phyloP scores from a whole-genome alignment of 441 rosid genomes.

The Erodium trifolium region DNA sequence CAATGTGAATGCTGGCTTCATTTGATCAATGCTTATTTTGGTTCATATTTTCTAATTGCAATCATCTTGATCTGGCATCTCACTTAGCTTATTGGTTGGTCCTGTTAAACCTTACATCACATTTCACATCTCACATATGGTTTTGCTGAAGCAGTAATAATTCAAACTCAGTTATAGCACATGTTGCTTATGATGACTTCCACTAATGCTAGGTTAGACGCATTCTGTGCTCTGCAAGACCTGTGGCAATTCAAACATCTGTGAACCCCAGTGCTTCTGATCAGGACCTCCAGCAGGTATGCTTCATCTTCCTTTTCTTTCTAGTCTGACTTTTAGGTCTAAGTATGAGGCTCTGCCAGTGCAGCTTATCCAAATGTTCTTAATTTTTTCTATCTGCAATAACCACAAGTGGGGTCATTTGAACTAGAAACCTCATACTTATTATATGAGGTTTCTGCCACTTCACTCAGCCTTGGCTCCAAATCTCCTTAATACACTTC shows the following conservation, averaged over 20 bases:
- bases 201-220: slow-evolving; percentile 70
- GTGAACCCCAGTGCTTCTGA: slow-evolving; percentile 74
- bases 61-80: slow-evolving; percentile 7
- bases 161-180: slow-evolving; percentile 20
- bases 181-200: slow-evolving; percentile 16
- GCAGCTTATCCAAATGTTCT: neutral
- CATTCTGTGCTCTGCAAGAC: slow-evolving; percentile 76
- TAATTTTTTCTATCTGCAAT: neutral
- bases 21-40: neutral
- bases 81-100: slow-evolving; percentile 1
- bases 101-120: neutral
- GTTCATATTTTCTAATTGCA: neutral
- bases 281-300: slow-evolving; percentile 97
- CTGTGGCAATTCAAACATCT: slow-evolving; percentile 83
- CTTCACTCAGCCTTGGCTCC: neutral
- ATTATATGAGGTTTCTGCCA: neutral
- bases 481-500: neutral
- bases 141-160: slow-evolving; percentile 5
- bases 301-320: slow-evolving; percentile 10
- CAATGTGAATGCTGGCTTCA: neutral
- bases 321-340: neutral
- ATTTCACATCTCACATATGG: slow-evolving; percentile 8
- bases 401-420: neutral
- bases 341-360: slow-evolving; percentile 1
- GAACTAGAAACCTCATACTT: neutral